Percentiles rank a stretch among this genome's conserved stretches.
Evolutionary conservation across 148 eudicot genomes (phyloP).

Genomic region (Cornus controversa): DNA sequence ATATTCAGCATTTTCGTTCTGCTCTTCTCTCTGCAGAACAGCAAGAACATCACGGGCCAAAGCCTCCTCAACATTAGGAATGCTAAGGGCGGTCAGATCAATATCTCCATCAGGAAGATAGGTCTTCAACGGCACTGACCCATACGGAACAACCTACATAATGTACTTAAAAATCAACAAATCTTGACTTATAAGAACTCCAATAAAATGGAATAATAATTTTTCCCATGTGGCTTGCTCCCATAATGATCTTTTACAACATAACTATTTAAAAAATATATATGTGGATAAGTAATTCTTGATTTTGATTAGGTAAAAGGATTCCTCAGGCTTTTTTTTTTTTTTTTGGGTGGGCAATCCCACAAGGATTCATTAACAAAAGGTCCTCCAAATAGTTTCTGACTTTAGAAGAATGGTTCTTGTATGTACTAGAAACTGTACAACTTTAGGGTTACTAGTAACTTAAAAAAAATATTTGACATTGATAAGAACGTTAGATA

Average conservation of each 20-base stretch:
- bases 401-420: neutral
- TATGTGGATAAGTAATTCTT: neutral
- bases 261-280: neutral
- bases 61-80: constrained; percentile 34
- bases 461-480: neutral
- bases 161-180: constrained; percentile 2
- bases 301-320: neutral
- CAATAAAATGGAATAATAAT: neutral
- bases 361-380: neutral
- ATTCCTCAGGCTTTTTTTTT: too few relatives aligned
- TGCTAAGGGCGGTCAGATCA: constrained; percentile 49
- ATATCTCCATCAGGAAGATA: constrained; percentile 72
- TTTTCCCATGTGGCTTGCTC: neutral
- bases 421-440: neutral
- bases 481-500: neutral
- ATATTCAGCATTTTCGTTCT: constrained; percentile 44
- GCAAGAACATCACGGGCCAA: constrained; percentile 43
- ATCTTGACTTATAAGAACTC: neutral
- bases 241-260: neutral
- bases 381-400: neutral
- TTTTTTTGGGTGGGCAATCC: neutral
- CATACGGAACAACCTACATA: constrained; percentile 54
- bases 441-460: neutral
- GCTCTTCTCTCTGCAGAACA: constrained; percentile 44
- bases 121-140: constrained; percentile 68